phyloP scores from a whole-genome alignment of 495 filamentous ascomycete species.

The Hypoxylon intermedium region DNA sequence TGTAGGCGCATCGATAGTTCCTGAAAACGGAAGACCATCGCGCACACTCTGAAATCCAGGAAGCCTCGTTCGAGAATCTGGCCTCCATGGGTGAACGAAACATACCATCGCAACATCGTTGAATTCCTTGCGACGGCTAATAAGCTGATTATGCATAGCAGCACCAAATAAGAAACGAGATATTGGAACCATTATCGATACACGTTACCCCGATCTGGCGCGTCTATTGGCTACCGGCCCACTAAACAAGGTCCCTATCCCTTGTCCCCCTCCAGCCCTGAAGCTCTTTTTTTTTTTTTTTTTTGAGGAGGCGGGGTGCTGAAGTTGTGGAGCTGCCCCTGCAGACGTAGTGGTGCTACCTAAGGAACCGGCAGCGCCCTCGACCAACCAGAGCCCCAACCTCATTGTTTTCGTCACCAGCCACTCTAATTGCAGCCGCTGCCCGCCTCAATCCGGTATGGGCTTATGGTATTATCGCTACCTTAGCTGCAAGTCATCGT shows the following conservation, averaged over 20 bases:
- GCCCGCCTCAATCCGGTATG: slow-evolving; percentile 28
- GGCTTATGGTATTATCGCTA: not conserved
- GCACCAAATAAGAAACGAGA: slow-evolving; percentile 11
- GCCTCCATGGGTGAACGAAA: not conserved
- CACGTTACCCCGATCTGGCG: slow-evolving; percentile 4
- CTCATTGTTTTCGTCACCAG: slow-evolving; percentile 42
- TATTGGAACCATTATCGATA: slow-evolving; percentile 14
- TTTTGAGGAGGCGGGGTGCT: slow-evolving; percentile 31
- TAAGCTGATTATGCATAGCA: not conserved
- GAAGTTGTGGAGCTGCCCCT: slow-evolving; percentile 18
- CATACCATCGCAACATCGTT: not conserved
- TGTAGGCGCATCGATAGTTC: slow-evolving; percentile 23
- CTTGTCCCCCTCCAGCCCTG: slow-evolving; percentile 6
- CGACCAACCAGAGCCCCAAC: slow-evolving; percentile 38
- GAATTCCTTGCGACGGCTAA: not conserved
- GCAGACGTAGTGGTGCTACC: not conserved
- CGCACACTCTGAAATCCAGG: not conserved
- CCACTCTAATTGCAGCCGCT: slow-evolving; percentile 32
- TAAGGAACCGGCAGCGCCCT: slow-evolving; percentile 2
- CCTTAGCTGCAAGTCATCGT: slow-evolving; percentile 32
- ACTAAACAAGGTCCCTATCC: slow-evolving; percentile 40
- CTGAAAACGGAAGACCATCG: slow-evolving; percentile 3
- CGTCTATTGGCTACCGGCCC: slow-evolving; percentile 25
- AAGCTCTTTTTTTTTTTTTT: not conserved
- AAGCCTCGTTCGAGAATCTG: not conserved